Base-by-base conservation (phyloP, 2,329 filamentous ascomycete genomes). In the Sporothrix euskadiensis region DNA sequence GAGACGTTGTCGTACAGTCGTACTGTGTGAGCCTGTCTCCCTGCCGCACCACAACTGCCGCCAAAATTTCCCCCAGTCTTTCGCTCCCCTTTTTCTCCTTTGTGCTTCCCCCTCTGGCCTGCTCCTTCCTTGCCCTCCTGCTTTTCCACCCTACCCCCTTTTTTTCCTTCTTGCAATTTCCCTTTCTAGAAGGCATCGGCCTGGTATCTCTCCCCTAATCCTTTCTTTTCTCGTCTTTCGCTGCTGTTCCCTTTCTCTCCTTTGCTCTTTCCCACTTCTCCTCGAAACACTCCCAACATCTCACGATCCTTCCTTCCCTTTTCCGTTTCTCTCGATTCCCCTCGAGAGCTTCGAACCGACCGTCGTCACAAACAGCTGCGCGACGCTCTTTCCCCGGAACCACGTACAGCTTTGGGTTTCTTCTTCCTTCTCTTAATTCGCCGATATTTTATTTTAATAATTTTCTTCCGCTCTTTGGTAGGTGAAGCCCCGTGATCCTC, bases 101-200 rank as follows among this genome's bases (percentile, higher is more conserved):
- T 52, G 26, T 26, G 44, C 19, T 49, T 14, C n/a, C 32, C 32
- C 30, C 47, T 30, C 54, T 70, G 7, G n/a, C 39, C 61, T 66
- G 9, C 41, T 49, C 56, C 71, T 69, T 30, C 69, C 35, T 49
- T 56, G 32, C 26, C 47, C 71, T 69, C 57, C 65, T 56, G 49
- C 32, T 71, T 76, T 73, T 69, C 71, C 75, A 73, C 74, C 52
- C 32, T 72, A 61, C 73, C 75, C 75, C 75, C 59, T 75, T 76
- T 77, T 74, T 75, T 71, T 56, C 66, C 57, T 74, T 66, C 41
- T 72, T 74, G 75, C 74, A 77, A 77, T 77, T 77, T 77, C 76
- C 76, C 75, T 49, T 77, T 74, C 65, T 71, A 76, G 73, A 75
- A 73, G 66, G 68, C 75, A 74, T 73, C 75, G 72, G 39, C 73